A percentile compares a stretch with the other conserved stretches of the same genome.
Evolutionary conservation across 2,329 filamentous ascomycete genomes (phyloP).

Genomic region (Cryphonectria nitschkei): DNA sequence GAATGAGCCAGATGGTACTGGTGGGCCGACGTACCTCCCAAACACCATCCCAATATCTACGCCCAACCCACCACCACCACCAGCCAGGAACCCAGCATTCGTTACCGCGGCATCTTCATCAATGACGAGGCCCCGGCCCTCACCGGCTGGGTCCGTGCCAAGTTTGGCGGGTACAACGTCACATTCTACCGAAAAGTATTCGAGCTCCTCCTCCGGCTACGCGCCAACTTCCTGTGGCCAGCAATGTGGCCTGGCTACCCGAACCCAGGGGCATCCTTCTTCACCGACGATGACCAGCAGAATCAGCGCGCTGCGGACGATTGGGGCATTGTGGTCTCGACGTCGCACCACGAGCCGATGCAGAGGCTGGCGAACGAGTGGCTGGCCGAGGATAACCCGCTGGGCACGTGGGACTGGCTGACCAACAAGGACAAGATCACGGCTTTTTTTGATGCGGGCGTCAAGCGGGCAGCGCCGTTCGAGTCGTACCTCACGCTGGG

Average conservation of each 20-base stretch:
- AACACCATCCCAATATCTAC: conserved; percentile 53
- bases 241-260: conserved; percentile 63
- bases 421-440: conserved; percentile 59
- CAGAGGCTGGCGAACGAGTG: conserved; percentile 58
- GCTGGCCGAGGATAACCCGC: conserved; percentile 39
- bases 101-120: conserved; percentile 65
- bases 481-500: conserved; percentile 62
- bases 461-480: conserved; percentile 54
- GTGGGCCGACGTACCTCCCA: conserved; percentile 61
- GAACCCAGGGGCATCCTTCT: conserved; percentile 58
- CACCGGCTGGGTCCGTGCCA: conserved; percentile 24
- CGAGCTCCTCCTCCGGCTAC: conserved; percentile 63
- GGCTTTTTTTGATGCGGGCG: conserved; percentile 60
- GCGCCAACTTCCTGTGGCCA: conserved; percentile 70
- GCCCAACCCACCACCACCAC: conserved; percentile 50
- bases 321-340: conserved; percentile 67
- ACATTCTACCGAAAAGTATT: conserved; percentile 66
- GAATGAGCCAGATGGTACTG: conserved; percentile 51
- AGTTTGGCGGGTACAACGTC: conserved; percentile 40
- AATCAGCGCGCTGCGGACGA: conserved; percentile 64
- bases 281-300: conserved; percentile 58
- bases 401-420: conserved; percentile 64
- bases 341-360: conserved; percentile 69
- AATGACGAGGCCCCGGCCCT: conserved; percentile 66
- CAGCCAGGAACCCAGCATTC: conserved; percentile 59